Conservation (phyloP, 2,329 filamentous ascomycete genomes). For the Aureobasidium sp. region DNA sequence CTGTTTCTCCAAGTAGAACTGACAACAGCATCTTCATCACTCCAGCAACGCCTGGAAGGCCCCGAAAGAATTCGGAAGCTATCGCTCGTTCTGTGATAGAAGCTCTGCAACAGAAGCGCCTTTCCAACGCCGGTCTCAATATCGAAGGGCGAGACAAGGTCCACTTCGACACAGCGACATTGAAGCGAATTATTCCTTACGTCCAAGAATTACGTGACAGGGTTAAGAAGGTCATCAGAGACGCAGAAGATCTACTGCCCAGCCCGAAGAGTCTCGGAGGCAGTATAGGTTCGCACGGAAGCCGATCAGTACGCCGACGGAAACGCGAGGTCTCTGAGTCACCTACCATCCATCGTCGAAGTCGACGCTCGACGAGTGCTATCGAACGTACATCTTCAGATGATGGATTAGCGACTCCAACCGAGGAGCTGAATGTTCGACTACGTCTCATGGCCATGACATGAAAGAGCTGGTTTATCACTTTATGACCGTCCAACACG, state of each 20-base stretch:
- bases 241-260: slow-evolving; percentile 39
- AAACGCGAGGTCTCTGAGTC: slow-evolving; percentile 21
- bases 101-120: slow-evolving; percentile 39
- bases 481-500: background rate
- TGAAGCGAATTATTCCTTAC: slow-evolving; percentile 52
- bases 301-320: slow-evolving; percentile 27
- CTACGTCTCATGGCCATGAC: slow-evolving; percentile 20
- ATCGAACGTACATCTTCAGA: slow-evolving; percentile 11
- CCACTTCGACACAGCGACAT: slow-evolving; percentile 57
- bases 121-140: slow-evolving; percentile 19
- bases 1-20: background rate
- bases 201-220: slow-evolving; percentile 39
- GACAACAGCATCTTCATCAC: background rate
- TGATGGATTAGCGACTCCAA: slow-evolving; percentile 14
- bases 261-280: slow-evolving; percentile 27
- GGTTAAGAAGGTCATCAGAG: slow-evolving; percentile 38
- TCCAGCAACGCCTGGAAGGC: slow-evolving; percentile 23
- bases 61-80: slow-evolving; percentile 47
- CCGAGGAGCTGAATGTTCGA: slow-evolving; percentile 17
- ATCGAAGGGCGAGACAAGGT: slow-evolving; percentile 40
- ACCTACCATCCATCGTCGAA: slow-evolving; percentile 11
- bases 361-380: slow-evolving; percentile 10
- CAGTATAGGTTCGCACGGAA: slow-evolving; percentile 17
- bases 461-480: background rate
- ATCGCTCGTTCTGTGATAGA: slow-evolving; percentile 56